Evolutionary conservation across 2,329 filamentous ascomycete genomes (phyloP).

Genomic region (Colletotrichum incanum): DNA sequence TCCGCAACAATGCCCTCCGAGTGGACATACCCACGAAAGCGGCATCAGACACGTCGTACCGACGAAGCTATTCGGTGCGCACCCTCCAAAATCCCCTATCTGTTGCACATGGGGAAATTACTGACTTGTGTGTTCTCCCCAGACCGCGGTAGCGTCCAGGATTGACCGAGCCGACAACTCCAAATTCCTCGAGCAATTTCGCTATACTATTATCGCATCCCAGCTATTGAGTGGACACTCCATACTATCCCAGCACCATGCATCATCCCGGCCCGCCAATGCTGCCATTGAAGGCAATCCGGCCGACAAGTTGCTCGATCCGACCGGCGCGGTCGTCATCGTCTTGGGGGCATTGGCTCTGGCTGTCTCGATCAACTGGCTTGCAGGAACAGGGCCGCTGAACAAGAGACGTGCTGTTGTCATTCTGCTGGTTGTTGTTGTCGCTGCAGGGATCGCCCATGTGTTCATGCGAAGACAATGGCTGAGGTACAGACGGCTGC

Average conservation of each 20-base stretch:
- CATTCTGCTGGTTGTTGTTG: slow-evolving; percentile 60
- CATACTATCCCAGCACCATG: slow-evolving; percentile 61
- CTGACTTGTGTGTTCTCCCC: slow-evolving; percentile 45
- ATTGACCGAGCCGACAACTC: slow-evolving; percentile 85
- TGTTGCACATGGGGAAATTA: slow-evolving; percentile 45
- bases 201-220: slow-evolving; percentile 93
- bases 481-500: slow-evolving; percentile 83
- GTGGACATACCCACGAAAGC: slow-evolving; percentile 59
- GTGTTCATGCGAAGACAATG: slow-evolving; percentile 84
- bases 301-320: slow-evolving; percentile 55
- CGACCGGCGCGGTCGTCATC: slow-evolving; percentile 66
- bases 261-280: slow-evolving; percentile 42
- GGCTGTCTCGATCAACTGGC: slow-evolving; percentile 82
- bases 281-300: slow-evolving; percentile 46
- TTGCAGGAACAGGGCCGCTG: slow-evolving; percentile 66
- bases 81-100: slow-evolving; percentile 11
- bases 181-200: slow-evolving; percentile 91
- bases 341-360: slow-evolving; percentile 78
- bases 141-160: slow-evolving; percentile 80
- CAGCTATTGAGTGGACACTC: slow-evolving; percentile 85
- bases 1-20: slow-evolving; percentile 64
- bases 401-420: slow-evolving; percentile 71
- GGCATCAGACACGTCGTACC: slow-evolving; percentile 60
- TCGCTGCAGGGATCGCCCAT: slow-evolving; percentile 76
- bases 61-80: slow-evolving; percentile 68